A percentile compares a stretch with the other conserved stretches of the same genome.
Evolutionary conservation across 2,329 filamentous ascomycete species (phyloP).

Genomic region (Bipolaris oryzae): DNA sequence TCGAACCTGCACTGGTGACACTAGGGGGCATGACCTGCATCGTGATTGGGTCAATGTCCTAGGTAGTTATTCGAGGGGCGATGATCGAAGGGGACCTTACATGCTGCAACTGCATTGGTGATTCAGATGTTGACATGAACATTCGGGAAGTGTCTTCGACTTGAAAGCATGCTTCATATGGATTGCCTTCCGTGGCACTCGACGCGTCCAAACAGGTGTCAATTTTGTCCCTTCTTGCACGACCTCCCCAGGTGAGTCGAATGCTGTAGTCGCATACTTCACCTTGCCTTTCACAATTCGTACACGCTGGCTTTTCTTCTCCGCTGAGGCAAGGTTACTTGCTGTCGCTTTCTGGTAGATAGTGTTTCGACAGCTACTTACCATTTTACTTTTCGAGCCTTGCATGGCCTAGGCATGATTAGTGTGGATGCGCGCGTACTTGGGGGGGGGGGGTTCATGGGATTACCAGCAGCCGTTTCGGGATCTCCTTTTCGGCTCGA

Average conservation of each 20-base stretch:
- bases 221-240: constrained; percentile 64
- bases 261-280: constrained; percentile 82
- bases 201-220: constrained; percentile 33
- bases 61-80: constrained; percentile 27
- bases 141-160: constrained; percentile 34
- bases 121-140: constrained; percentile 27
- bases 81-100: constrained; percentile 32
- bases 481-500: constrained; percentile 70
- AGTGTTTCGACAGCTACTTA: constrained; percentile 36
- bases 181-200: constrained; percentile 34
- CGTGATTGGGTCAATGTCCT: constrained; percentile 38
- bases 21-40: constrained; percentile 24
- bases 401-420: constrained; percentile 69
- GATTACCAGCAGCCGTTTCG: constrained; percentile 71
- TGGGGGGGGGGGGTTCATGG: neutral
- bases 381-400: constrained; percentile 80
- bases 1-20: constrained; percentile 13
- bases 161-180: constrained; percentile 37
- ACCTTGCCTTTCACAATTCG: constrained; percentile 73
- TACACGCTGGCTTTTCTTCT: constrained; percentile 74
- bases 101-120: constrained; percentile 28
- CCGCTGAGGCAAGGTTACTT: constrained; percentile 56
- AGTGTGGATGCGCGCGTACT: neutral
- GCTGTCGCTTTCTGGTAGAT: constrained; percentile 8
- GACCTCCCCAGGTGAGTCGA: constrained; percentile 79